A percentile compares a stretch with the other conserved stretches of the same genome.
These are phyloP conservation scores for Nectriaceae sp. DNA, from an alignment of 2,329 filamentous ascomycete species.

Conservation along the genomic window DNA sequence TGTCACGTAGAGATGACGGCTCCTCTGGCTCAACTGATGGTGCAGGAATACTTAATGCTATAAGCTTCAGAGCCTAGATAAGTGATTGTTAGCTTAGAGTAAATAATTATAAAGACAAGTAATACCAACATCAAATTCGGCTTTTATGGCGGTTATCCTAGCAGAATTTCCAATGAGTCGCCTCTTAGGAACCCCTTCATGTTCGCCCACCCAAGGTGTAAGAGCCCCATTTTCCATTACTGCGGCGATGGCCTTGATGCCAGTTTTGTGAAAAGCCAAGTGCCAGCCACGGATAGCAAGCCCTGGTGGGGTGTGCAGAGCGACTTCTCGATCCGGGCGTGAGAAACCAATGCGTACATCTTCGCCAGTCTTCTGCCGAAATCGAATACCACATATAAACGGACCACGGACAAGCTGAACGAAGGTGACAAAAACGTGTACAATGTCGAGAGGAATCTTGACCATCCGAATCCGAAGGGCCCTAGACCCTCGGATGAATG, in stretches of 20 bases:
- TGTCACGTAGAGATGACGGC: neutral
- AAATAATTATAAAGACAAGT: neutral
- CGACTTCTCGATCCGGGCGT: conserved; percentile 1
- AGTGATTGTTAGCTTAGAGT: neutral
- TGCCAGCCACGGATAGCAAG: neutral
- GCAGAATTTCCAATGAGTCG: neutral
- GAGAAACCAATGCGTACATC: conserved; percentile 5
- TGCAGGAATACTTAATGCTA: neutral
- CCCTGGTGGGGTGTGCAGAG: neutral
- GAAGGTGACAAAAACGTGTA: conserved; percentile 5
- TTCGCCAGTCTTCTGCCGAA: neutral
- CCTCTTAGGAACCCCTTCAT: conserved; percentile 2
- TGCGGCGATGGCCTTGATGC: conserved; percentile 1
- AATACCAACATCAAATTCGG: conserved; percentile 7
- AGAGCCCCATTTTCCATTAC: conserved; percentile 1
- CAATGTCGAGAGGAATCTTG: neutral
- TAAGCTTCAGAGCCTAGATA: neutral
- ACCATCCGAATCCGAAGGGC: conserved; percentile 5
- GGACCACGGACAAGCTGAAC: neutral
- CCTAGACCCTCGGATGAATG: conserved; percentile 5
- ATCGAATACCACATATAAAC: conserved; percentile 12
- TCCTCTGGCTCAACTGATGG: neutral
- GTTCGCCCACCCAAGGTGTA: conserved; percentile 8
- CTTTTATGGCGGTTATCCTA: neutral
- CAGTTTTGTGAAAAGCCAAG: conserved; percentile 7